A percentile compares a stretch with the other conserved stretches of the same genome.
Evolutionary conservation across 2,329 filamentous ascomycete species (phyloP).

Genomic region (Pseudopithomyces chartarum): DNA sequence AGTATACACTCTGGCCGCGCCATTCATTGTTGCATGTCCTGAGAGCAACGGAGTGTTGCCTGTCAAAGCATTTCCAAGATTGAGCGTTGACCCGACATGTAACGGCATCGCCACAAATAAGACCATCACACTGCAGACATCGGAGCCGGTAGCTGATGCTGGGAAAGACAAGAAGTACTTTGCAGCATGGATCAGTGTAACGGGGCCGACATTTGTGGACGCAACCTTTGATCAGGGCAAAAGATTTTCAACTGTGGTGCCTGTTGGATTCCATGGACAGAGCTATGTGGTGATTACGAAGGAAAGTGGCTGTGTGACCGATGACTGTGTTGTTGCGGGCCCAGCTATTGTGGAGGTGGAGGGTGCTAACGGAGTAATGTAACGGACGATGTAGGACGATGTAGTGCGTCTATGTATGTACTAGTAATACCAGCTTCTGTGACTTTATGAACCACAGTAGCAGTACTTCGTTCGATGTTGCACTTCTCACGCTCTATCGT

Average conservation of each 20-base stretch:
- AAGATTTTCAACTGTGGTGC: constrained; percentile 31
- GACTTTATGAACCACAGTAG: too few relatives aligned
- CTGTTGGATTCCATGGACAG: constrained; percentile 43
- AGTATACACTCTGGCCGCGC: constrained; percentile 68
- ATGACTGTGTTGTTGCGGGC: constrained; percentile 47
- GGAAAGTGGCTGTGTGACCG: constrained; percentile 42
- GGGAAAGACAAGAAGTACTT: constrained; percentile 28
- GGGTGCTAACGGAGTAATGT: constrained; percentile 9
- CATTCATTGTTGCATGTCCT: constrained; percentile 66
- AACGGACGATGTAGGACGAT: too few relatives aligned
- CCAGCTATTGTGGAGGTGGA: constrained; percentile 31
- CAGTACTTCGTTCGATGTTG: too few relatives aligned
- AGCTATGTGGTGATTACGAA: constrained; percentile 49
- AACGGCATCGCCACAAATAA: constrained; percentile 13
- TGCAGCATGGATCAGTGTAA: constrained; percentile 46
- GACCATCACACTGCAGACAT: constrained; percentile 22
- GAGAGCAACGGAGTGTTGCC: constrained; percentile 59
- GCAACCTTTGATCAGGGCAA: constrained; percentile 26
- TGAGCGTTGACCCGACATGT: constrained; percentile 37
- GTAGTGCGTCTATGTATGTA: too few relatives aligned
- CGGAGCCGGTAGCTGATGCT: constrained; percentile 27
- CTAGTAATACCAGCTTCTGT: too few relatives aligned
- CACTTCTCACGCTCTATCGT: too few relatives aligned
- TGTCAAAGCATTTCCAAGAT: constrained; percentile 63
- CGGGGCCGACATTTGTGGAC: constrained; percentile 40